These are phyloP conservation scores for Pseudocercospora cruenta DNA, from an alignment of 2,329 filamentous ascomycete genomes.

Conservation along the genomic window DNA sequence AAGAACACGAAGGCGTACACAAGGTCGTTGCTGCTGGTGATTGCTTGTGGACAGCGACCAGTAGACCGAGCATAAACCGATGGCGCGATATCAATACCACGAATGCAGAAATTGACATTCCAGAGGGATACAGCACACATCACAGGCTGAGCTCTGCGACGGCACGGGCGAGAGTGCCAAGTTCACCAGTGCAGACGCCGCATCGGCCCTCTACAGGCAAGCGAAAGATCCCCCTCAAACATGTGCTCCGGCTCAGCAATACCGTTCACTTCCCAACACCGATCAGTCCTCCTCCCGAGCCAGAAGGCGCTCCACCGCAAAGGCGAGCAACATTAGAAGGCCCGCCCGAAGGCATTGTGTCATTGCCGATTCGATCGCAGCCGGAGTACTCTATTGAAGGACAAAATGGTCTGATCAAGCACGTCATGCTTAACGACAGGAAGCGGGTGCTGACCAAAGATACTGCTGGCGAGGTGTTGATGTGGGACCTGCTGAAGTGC, in stretches of 20 bases:
- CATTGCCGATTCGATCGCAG: slow-evolving; percentile 45
- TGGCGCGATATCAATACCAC: slow-evolving; percentile 86
- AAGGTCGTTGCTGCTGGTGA: slow-evolving; percentile 67
- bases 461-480: slow-evolving; percentile 88
- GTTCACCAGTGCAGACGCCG: slow-evolving; percentile 26
- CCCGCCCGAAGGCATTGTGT: slow-evolving; percentile 30
- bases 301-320: slow-evolving; percentile 37
- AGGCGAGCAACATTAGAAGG: slow-evolving; percentile 61
- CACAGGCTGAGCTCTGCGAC: slow-evolving; percentile 60
- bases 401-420: slow-evolving; percentile 92
- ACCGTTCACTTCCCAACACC: slow-evolving; percentile 72
- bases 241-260: slow-evolving; percentile 81
- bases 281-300: slow-evolving; percentile 45
- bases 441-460: slow-evolving; percentile 88
- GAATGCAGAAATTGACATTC: slow-evolving; percentile 65
- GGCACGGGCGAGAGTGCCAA: slow-evolving; percentile 46
- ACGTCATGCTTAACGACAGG: slow-evolving; percentile 87
- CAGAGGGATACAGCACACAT: slow-evolving; percentile 48
- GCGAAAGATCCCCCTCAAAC: slow-evolving; percentile 74
- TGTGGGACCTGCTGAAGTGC: slow-evolving; percentile 94
- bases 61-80: slow-evolving; percentile 87
- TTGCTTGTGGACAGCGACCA: slow-evolving; percentile 87
- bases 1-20: slow-evolving; percentile 84
- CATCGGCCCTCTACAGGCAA: slow-evolving; percentile 37
- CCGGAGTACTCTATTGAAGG: slow-evolving; percentile 74